Percentiles rank a stretch among this genome's conserved stretches.
Evolutionary conservation across 768 basidiomycete genomes (phyloP).

Genomic region (Lanmaoa pseudosensibilis): DNA sequence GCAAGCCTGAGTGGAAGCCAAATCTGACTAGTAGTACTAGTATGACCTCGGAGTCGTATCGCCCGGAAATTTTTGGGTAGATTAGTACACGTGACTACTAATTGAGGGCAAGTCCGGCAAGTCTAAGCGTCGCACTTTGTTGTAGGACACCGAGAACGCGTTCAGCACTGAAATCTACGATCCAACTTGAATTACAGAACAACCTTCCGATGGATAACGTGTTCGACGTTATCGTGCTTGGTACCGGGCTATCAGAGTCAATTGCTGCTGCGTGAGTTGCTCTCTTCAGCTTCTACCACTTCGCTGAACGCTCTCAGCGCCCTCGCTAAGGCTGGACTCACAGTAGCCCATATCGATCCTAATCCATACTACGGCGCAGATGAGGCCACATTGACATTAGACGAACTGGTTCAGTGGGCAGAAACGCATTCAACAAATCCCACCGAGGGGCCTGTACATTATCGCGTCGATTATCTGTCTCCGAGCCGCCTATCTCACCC

Average conservation of each 20-base stretch:
- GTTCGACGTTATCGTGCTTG: slow-evolving; percentile 70
- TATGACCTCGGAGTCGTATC: too few species aligned
- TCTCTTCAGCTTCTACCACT: neutral
- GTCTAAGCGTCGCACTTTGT: too few species aligned
- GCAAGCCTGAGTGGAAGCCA: slow-evolving; percentile 5
- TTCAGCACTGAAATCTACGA: too few species aligned
- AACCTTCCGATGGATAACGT: slow-evolving; percentile 34
- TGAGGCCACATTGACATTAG: slow-evolving; percentile 77
- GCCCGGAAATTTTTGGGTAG: slow-evolving; percentile 17
- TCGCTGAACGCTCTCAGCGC: slow-evolving; percentile 50
- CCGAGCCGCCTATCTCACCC: slow-evolving; percentile 49
- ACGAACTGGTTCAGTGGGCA: slow-evolving; percentile 77
- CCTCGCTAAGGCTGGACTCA: slow-evolving; percentile 84
- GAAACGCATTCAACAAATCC: slow-evolving; percentile 35
- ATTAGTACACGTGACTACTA: slow-evolving; percentile 22
- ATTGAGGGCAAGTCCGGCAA: slow-evolving; percentile 28
- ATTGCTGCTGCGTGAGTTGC: slow-evolving; percentile 81
- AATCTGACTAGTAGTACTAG: neutral
- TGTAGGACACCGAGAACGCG: too few species aligned
- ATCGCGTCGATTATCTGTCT: slow-evolving; percentile 42
- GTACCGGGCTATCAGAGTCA: slow-evolving; percentile 83
- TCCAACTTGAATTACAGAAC: neutral
- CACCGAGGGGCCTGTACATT: slow-evolving; percentile 12
- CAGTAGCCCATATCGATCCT: slow-evolving; percentile 83
- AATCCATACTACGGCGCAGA: slow-evolving; percentile 84